Evolutionary conservation across 2,329 filamentous ascomycete genomes (phyloP).

Genomic region (Lecanicillium sp.): DNA sequence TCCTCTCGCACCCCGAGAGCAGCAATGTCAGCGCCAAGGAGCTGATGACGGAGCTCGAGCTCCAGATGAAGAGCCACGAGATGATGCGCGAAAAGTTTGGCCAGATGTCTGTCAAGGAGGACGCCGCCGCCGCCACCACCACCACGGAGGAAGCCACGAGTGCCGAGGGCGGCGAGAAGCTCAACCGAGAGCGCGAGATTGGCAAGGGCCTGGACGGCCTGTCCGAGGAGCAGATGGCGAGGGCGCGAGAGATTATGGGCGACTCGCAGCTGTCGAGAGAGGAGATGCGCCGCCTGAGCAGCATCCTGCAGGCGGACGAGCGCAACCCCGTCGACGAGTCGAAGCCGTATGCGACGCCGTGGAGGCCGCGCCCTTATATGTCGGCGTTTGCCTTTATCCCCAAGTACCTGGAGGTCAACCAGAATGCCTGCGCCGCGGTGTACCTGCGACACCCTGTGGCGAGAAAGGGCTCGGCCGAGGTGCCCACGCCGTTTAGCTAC

Average conservation of each 20-base stretch:
- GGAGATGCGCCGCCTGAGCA: slow-evolving; percentile 46
- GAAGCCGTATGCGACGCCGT: slow-evolving; percentile 88
- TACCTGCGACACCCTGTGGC: slow-evolving; percentile 93
- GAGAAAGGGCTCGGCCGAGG: slow-evolving; percentile 69
- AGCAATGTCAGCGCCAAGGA: slow-evolving; percentile 19
- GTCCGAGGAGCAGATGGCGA: slow-evolving; percentile 22
- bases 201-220: slow-evolving; percentile 27
- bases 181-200: slow-evolving; percentile 23
- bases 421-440: slow-evolving; percentile 90
- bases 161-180: slow-evolving; percentile 3
- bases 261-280: slow-evolving; percentile 29
- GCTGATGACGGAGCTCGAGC: slow-evolving; percentile 23
- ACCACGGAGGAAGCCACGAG: slow-evolving; percentile 3
- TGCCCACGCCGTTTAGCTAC: slow-evolving; percentile 72
- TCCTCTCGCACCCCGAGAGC: slow-evolving; percentile 38
- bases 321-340: slow-evolving; percentile 68
- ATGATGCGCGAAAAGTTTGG: slow-evolving; percentile 21
- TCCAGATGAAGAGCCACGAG: slow-evolving; percentile 25
- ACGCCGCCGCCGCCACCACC: slow-evolving; percentile 5
- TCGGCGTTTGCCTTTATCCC: slow-evolving; percentile 90
- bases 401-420: slow-evolving; percentile 93
- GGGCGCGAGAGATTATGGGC: slow-evolving; percentile 25
- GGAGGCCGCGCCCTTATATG: slow-evolving; percentile 83
- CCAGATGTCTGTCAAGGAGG: slow-evolving; percentile 17
- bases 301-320: slow-evolving; percentile 53